Evolutionary conservation across 805 yeast genomes (phyloP).

Genomic region (Torulaspora maleeae): DNA sequence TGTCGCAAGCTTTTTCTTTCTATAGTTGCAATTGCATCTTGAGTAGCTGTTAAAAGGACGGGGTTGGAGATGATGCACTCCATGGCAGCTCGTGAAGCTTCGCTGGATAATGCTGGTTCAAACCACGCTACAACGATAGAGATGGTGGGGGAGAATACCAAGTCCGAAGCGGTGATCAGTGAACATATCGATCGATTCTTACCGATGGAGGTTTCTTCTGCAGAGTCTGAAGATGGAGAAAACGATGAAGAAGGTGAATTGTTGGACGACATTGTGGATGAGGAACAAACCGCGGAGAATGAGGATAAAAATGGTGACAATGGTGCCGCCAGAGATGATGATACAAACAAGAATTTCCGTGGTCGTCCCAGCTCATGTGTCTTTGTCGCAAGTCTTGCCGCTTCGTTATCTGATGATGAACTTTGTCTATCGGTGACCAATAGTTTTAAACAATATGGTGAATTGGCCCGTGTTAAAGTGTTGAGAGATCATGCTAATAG

Average conservation of each 20-base stretch:
- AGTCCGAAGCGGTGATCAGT: constrained; percentile 11
- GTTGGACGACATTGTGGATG: constrained; percentile 16
- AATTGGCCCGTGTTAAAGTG: constrained; percentile 69
- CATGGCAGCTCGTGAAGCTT: constrained; percentile 5
- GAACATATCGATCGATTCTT: constrained; percentile 21
- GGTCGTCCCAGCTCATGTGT: constrained; percentile 83
- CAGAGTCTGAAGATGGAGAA: constrained; percentile 19
- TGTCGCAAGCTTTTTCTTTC: neutral
- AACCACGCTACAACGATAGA: neutral
- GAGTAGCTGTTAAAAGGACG: neutral
- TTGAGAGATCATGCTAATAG: constrained; percentile 74
- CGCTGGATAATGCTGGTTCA: constrained; percentile 1
- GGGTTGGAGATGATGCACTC: constrained; percentile 5
- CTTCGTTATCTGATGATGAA: constrained; percentile 63
- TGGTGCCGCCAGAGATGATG: neutral
- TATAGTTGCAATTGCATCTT: neutral
- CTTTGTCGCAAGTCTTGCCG: constrained; percentile 78
- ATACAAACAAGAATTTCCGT: constrained; percentile 25
- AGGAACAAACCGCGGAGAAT: neutral
- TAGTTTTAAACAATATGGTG: constrained; percentile 70
- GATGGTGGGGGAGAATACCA: constrained; percentile 1
- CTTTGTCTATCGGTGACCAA: constrained; percentile 62
- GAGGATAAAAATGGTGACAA: neutral
- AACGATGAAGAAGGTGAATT: constrained; percentile 16
- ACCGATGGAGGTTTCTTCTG: constrained; percentile 26